Percentiles rank a stretch among this genome's conserved stretches.
These are phyloP conservation scores for Ormosia semicastrata DNA, from an alignment of 306 rosid genomes.

Conservation along the genomic window DNA sequence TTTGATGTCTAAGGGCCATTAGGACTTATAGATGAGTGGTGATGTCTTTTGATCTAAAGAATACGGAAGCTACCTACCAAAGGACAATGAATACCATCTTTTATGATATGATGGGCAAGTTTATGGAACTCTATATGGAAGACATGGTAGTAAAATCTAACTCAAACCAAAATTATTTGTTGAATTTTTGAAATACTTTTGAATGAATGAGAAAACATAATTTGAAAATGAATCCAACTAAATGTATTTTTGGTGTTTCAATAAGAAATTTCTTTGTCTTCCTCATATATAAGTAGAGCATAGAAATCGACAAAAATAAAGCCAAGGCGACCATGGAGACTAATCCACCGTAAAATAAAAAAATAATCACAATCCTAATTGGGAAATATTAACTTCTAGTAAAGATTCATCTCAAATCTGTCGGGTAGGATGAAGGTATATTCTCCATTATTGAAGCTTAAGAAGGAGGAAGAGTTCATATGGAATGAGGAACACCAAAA, in stretches of 20 bases:
- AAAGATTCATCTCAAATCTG: neutral
- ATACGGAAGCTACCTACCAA: too few relatives aligned
- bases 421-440: neutral
- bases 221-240: neutral
- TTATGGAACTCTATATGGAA: too few relatives aligned
- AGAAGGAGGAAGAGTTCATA: neutral
- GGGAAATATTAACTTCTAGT: neutral
- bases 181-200: neutral
- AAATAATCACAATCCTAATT: neutral
- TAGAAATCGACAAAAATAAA: neutral
- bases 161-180: too few relatives aligned
- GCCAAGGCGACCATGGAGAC: neutral
- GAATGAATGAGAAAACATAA: neutral
- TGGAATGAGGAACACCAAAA: neutral
- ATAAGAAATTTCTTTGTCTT: neutral
- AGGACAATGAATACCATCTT: too few relatives aligned
- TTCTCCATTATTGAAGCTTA: neutral
- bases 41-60: too few relatives aligned
- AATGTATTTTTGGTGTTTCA: neutral
- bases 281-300: neutral
- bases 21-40: too few relatives aligned
- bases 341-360: neutral
- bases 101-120: too few relatives aligned
- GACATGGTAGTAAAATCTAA: too few relatives aligned
- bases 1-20: too few relatives aligned